Conservation (phyloP, 179 eudicot genomes). For the Sideroxylon spinosum region DNA sequence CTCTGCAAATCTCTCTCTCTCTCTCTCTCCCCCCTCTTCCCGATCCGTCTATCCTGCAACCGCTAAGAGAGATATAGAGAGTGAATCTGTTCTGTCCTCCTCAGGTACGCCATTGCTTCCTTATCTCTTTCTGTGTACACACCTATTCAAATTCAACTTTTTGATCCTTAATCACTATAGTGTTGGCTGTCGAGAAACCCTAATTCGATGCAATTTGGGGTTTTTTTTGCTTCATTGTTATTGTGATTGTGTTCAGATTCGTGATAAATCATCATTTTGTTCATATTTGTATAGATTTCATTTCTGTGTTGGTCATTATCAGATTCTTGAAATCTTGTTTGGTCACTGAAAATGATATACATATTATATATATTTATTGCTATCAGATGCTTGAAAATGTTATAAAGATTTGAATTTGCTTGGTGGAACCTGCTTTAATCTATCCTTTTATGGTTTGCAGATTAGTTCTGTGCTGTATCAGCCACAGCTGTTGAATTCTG, state of each 20-base stretch:
- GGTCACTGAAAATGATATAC: background rate
- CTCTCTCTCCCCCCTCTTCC: background rate
- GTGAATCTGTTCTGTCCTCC: background rate
- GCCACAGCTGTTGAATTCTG: background rate
- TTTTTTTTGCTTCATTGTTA: background rate
- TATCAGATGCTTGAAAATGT: background rate
- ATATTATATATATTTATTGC: background rate
- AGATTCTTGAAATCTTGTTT: background rate
- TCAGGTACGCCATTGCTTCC: background rate
- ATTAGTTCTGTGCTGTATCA: background rate
- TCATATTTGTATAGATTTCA: background rate
- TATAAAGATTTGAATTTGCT: background rate
- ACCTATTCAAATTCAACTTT: background rate
- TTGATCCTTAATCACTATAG: background rate
- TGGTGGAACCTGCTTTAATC: background rate
- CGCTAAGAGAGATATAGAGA: background rate
- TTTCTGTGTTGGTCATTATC: background rate
- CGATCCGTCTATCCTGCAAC: slow-evolving; percentile 12
- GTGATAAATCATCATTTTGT: background rate
- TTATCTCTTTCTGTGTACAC: background rate
- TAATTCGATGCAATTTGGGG: background rate
- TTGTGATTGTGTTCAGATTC: background rate
- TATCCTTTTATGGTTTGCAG: background rate
- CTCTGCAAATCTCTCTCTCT: background rate
- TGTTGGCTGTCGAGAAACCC: background rate